Base-by-base conservation (phyloP, 2,329 filamentous ascomycete species). In the Pseudopyricularia cyperi region DNA sequence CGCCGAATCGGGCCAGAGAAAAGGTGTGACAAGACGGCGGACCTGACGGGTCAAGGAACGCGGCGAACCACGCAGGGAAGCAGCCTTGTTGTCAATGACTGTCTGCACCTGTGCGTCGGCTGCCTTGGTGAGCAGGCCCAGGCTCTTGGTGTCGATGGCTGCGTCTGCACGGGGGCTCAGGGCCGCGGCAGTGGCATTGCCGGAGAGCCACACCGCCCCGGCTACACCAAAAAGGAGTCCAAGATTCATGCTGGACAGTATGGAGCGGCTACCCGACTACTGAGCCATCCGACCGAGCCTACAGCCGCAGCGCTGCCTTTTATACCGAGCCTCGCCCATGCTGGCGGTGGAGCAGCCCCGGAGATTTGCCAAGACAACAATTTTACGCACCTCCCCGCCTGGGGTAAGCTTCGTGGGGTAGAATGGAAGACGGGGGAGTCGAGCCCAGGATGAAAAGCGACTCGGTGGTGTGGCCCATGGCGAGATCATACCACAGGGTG, bases 61-160 rank as follows among this genome's bases (percentile, higher is more conserved):
- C 15, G 47, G 47, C 19, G 30, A 22, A 3, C 17, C 47, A 34
- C n/a, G 30, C 15, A 49, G 30, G 47, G 47, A 32, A 2, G 32
- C 30, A n/a, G 47, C 47, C 47, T 49, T 49, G 3, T 12, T 34
- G 22, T 49, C 47, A 15, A 49, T 49, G 11, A n/a, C 32, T 8
- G 47, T 15, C 19, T 49, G 47, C 14, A 49, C 47, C 33, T 49
- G 47, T 14, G 47, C 47, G 30, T 49, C 47, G 6, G 47, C 47
- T 22, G 28, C 47, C 14, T 49, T 49, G 47, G 47, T 49, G 19
- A 49, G 47, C 7, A 49, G 11, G 6, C 15, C 19, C 12, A 49
- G n/a, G 47, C 47, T 49, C 28, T 28, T 17, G 12, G 47, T 34
- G 9, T 49, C 47, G 46, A 22, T 19, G 26, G 17, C 32, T n/a